Evolutionary conservation across 2,329 filamentous ascomycete genomes (phyloP), one percentile per base, ranked within the genome.

Genomic region (Pseudonectria buxi): DNA sequence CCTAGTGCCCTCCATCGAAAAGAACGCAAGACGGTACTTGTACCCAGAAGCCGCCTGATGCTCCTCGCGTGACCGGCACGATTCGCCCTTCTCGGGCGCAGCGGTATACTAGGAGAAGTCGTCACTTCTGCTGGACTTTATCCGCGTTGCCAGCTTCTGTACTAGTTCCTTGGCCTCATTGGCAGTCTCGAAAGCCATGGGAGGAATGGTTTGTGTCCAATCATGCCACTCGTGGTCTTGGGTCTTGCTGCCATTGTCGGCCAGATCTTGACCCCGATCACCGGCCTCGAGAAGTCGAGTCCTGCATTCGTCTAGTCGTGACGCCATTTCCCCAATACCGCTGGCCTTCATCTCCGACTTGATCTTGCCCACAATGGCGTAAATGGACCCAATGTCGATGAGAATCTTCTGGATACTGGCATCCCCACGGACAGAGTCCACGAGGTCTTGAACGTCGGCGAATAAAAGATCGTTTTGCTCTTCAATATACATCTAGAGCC

Each of bases 131-230:
- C 46, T 39, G 24, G 47, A 37, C 30, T 37, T 44, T 16, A 53
- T 56, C 35, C 67, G 46, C 47, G 57, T 56, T 36, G 63, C 65
- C 10, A 71, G 56, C n/a, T 56, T 56, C 45, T 69, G 63, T 15
- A 61, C 59, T 40, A 86, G 64, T 56, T 85, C 86, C 67, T 90
- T 92, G 33, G 83, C 84, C 61, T 88, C 83, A 40, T 83, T 73
- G 6, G 84, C 86, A 55, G 90, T 83, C 61, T 87, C 83, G 60
- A 94, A 94, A n/a, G 86, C 86, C 47, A 92, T 79, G 3, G 86
- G 86, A 10, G 86, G 86, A 33, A 94, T 64, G 18, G 76, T 80
- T 57, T 83, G 79, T 36, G 74, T 81, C 68, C 82, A 81, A 53
- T 71, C 68, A 43, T 69, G 69, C 76, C 76, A 79, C 44, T 76